Conservation (phyloP, 441 rosid species). For the Bruguiera hainesii region DNA sequence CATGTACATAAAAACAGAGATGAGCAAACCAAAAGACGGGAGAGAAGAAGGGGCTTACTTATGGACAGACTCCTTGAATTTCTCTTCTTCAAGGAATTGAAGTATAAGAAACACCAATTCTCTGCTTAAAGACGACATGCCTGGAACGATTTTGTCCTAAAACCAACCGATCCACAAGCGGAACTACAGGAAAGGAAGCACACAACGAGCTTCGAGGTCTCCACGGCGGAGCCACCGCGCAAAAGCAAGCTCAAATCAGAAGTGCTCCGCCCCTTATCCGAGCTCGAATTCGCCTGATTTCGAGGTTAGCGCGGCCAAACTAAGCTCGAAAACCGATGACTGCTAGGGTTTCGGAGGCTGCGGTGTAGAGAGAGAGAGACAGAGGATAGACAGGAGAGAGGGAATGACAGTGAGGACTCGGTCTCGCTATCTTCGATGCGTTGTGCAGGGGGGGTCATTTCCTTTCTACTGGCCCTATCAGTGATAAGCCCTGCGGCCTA, state of each 20-base stretch:
- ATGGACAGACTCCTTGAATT: conserved; percentile 83
- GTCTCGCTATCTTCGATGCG: conserved; percentile 91
- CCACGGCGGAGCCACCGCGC: background rate
- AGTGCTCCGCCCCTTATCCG: conserved; percentile 20
- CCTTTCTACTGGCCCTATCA: conserved; percentile 45
- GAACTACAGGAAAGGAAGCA: background rate
- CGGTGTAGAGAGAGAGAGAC: conserved; percentile 23
- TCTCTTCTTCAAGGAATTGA: conserved; percentile 93
- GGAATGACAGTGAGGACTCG: conserved; percentile 33
- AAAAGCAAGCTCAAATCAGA: conserved; percentile 13
- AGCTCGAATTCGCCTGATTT: conserved; percentile 18
- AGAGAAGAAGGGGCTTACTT: conserved; percentile 35
- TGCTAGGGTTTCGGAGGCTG: conserved; percentile 83
- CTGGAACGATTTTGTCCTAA: background rate
- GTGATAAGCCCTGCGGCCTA: accelerated
- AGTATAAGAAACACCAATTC: conserved; percentile 92
- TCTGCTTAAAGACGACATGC: conserved; percentile 79
- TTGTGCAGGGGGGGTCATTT: conserved; percentile 43
- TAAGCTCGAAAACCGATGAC: conserved; percentile 30
- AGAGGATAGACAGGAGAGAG: conserved; percentile 23
- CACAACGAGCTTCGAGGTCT: conserved; percentile 4
- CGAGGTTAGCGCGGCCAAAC: conserved; percentile 9
- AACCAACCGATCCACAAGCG: conserved; percentile 12
- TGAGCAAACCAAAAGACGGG: background rate
- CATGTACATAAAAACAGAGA: background rate